Evolutionary conservation across 1,284 basidiomycete genomes (phyloP), one percentile per base, ranked within the genome.

Genomic region (Sanghuangporus weigelae): DNA sequence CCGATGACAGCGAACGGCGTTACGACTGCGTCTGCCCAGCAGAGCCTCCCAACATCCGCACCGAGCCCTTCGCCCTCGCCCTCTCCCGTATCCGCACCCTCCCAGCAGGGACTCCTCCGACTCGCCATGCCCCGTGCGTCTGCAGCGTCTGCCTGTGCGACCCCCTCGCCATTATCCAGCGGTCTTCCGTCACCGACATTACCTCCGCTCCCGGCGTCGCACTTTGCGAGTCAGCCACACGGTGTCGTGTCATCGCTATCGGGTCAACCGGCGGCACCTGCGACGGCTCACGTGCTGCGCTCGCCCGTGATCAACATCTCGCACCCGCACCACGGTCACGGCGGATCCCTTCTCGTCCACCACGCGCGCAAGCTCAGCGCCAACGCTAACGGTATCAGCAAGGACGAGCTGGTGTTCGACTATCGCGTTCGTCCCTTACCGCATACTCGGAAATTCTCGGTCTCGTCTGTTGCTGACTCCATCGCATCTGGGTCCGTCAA

Each of bases 291-390:
- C 21, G 46, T 53, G 21, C n/a, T 55, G 14, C 61, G 62, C n/a
- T 63, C 62, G 35, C 49, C 64, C 39, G 56, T 65, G 46, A 62
- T 62, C 64, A 65, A 65, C 60, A 59, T 64, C 39, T 53, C 53
- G 26, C 54, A 11, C 19, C 59, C 44, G 44, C 40, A n/a, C 12
- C 44, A n/a, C 16, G 44, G 16, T 46, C 44, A 46, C 44, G 44
- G 44, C 16, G 16, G 16, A 31, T 50, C 60, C 38, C 63, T 59
- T 57, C 39, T 36, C 35, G 55, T 49, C 12, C 50, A 48, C 50
- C 44, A 53, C 38, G 3, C 31, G 14, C 35, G 31, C 31, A 54
- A 54, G 53, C 48, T 40, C 56, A 51, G 50, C n/a, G 26, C 26
- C 26, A 31, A 31, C 26, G 26, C 3, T 31, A 31, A 31, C 26